These are phyloP conservation scores for Kurtzmaniella quercitrusa DNA, from an alignment of 1,139 yeast species.

Conservation along the genomic window DNA sequence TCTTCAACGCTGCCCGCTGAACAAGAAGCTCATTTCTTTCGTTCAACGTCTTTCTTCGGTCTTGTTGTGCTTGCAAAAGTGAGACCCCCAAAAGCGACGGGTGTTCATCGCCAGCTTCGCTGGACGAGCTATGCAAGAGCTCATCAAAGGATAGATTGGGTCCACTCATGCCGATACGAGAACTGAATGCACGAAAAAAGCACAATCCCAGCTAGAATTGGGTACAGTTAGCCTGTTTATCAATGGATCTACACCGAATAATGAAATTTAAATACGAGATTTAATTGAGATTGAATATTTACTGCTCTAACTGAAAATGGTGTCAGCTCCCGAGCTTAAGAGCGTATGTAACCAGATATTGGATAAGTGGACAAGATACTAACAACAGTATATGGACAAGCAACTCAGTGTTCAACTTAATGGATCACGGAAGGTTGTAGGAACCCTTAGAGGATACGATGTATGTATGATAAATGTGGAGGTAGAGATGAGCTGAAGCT, in stretches of 20 bases:
- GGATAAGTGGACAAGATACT: slow-evolving; percentile 8
- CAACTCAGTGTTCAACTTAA: slow-evolving; percentile 65
- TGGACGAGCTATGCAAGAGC: neutral
- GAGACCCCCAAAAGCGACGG: neutral
- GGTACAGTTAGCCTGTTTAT: too few relatives aligned
- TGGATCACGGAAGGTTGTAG: slow-evolving; percentile 69
- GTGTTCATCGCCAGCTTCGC: slow-evolving; percentile 3
- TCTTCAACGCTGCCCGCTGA: slow-evolving; percentile 15
- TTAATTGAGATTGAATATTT: too few relatives aligned
- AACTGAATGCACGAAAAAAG: too few relatives aligned
- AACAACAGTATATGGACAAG: slow-evolving; percentile 69
- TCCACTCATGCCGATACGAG: neutral
- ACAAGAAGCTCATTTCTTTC: slow-evolving; percentile 19
- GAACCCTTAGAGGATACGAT: slow-evolving; percentile 76
- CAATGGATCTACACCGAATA: too few relatives aligned
- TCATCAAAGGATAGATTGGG: neutral
- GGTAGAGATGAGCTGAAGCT: neutral
- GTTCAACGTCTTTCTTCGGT: neutral
- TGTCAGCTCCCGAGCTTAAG: slow-evolving; percentile 61
- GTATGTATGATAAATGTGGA: slow-evolving; percentile 27
- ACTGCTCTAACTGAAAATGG: slow-evolving; percentile 29
- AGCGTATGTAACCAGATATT: slow-evolving; percentile 26
- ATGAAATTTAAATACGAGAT: too few relatives aligned
- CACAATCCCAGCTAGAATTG: too few relatives aligned
- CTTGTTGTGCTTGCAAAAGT: neutral